Base-by-base conservation (phyloP, 495 filamentous ascomycete genomes). In the Daldinia childiae region DNA sequence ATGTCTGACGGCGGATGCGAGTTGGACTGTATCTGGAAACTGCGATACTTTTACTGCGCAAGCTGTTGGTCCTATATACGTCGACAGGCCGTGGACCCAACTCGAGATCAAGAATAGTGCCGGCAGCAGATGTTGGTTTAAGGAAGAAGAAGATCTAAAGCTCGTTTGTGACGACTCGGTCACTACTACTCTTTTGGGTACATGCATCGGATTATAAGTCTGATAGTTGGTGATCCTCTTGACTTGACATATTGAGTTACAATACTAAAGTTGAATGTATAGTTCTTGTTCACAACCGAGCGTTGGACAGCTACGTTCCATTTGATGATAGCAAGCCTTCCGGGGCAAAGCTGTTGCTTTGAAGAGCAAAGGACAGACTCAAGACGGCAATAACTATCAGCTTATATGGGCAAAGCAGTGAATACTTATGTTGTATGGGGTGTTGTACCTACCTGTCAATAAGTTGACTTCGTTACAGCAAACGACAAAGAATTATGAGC, bases 31-130 rank as follows among this genome's bases (percentile, higher is more conserved):
- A 6, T 58, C 63, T 8, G 54, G 54, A 21, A 51, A 50, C 30
- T 66, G 63, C 29, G 55, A 54, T 27, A 66, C 45, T 9, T 66
- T 66, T 56, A 66, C 55, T 15, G 43, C 56, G 17, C 38, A 66
- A 59, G 56, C 64, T 24, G 3, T 60, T 17, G 64, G 64, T 7
- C 29, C 26, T 9, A 17, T 66, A 30, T 66, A 66, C 24, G 27
- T 59, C 14, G 64, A 66, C 43, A 30, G 30, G 11, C n/a, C 32
- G 4, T 55, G 55, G 64, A 66, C 64, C 0, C 43, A 60, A 17
- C 45, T 66, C 15, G 43, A 66, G 21, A 60, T 66, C 2, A 29
- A n/a, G 41, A 45, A 19, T 3, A 45, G 6, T 9, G n/a, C 41
- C 17, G 41, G 41, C 7, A 45, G 21, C 17, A 45, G 21, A 45